Percentiles rank a stretch among this genome's conserved stretches.
Evolutionary conservation across 257 asterid genomes (phyloP).

Genomic region (Osmanthus fragrans): DNA sequence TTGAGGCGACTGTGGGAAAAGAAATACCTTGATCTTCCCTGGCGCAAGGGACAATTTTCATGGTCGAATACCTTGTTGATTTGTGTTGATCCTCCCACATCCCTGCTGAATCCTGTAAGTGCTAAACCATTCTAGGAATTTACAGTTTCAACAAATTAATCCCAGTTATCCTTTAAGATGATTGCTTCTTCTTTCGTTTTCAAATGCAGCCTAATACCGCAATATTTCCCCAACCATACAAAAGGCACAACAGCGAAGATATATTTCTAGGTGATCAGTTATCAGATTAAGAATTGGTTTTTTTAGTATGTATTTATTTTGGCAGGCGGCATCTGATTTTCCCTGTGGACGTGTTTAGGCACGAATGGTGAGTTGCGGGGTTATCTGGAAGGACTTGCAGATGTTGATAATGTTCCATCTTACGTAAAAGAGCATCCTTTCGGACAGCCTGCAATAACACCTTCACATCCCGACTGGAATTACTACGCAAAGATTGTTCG

Average conservation of each 20-base stretch:
- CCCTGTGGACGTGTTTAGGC: slow-evolving; percentile 15
- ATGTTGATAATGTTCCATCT: slow-evolving; percentile 44
- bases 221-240: slow-evolving; percentile 41
- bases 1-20: slow-evolving; percentile 45
- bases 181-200: neutral
- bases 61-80: slow-evolving; percentile 51
- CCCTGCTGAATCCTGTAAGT: slow-evolving; percentile 51
- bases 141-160: neutral
- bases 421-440: slow-evolving; percentile 47
- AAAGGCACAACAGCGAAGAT: slow-evolving; percentile 33
- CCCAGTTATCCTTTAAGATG: neutral
- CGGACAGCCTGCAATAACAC: slow-evolving; percentile 53
- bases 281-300: neutral
- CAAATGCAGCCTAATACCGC: slow-evolving; percentile 55
- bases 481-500: slow-evolving; percentile 34
- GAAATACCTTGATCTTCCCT: slow-evolving; percentile 2
- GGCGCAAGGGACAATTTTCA: slow-evolving; percentile 34
- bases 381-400: slow-evolving; percentile 41
- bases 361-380: slow-evolving; percentile 35
- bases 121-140: neutral
- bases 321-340: neutral
- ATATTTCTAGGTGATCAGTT: slow-evolving; percentile 34
- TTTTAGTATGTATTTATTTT: neutral
- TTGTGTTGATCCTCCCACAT: slow-evolving; percentile 49
- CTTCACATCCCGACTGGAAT: slow-evolving; percentile 46